A percentile compares a stretch with the other conserved stretches of the same genome.
Evolutionary conservation across 495 filamentous ascomycete genomes (phyloP).

Genomic region (Rostrohypoxylon terebratum): DNA sequence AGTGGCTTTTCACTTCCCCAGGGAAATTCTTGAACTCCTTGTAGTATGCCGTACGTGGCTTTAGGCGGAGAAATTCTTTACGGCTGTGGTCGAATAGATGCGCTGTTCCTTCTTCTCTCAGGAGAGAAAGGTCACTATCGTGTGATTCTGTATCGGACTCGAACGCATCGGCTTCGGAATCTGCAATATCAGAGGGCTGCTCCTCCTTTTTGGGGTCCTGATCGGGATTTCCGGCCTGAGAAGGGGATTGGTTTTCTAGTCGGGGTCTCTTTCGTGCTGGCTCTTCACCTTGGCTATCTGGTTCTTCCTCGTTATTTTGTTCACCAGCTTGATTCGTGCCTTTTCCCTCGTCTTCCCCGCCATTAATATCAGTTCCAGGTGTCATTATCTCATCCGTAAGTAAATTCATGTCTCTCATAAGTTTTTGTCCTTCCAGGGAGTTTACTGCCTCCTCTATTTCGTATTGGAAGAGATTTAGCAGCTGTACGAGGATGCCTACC

Average conservation of each 20-base stretch:
- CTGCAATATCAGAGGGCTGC: background rate
- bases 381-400: conserved; percentile 9
- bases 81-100: background rate
- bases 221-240: background rate
- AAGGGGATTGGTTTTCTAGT: background rate
- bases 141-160: background rate
- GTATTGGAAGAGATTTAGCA: conserved; percentile 46
- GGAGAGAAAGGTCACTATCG: background rate
- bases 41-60: conserved; percentile 34
- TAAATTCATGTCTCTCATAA: conserved; percentile 28
- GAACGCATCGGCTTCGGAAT: background rate
- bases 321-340: too few species aligned
- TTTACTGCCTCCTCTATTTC: background rate
- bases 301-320: background rate
- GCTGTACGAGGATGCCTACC: conserved; percentile 31
- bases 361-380: background rate
- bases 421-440: conserved; percentile 20
- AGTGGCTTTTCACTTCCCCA: conserved; percentile 5
- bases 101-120: background rate
- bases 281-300: too few species aligned
- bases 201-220: background rate
- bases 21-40: conserved; percentile 35
- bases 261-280: background rate
- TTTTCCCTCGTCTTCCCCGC: background rate
- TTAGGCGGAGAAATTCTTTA: conserved; percentile 14